These are phyloP conservation scores for Microcera coccophila DNA, from an alignment of 2,329 filamentous ascomycete species.

Conservation along the genomic window DNA sequence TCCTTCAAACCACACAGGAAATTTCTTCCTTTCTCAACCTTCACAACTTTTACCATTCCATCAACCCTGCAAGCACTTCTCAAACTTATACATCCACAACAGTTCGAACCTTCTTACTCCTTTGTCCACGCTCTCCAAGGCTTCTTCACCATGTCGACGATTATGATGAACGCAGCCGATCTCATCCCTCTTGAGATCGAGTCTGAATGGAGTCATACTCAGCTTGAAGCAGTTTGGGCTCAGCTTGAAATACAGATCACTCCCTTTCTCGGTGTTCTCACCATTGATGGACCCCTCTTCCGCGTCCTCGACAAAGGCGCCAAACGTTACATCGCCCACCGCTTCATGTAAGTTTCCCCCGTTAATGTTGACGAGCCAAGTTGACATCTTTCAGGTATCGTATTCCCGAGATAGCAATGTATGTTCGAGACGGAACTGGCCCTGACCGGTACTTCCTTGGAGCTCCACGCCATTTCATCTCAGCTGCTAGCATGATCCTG, in stretches of 20 bases:
- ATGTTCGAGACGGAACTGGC: constrained; percentile 24
- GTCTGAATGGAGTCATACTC: constrained; percentile 4
- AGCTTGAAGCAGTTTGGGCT: constrained; percentile 16
- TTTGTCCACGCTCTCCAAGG: not conserved
- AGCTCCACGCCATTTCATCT: constrained; percentile 22
- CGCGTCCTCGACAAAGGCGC: constrained; percentile 16
- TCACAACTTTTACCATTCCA: not conserved
- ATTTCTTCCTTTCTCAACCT: not conserved
- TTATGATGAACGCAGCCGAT: too few relatives aligned
- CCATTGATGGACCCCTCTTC: constrained; percentile 15
- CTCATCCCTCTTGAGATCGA: not conserved
- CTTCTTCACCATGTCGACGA: too few relatives aligned
- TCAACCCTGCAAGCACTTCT: too few relatives aligned
- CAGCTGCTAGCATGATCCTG: constrained; percentile 19
- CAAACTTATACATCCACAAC: too few relatives aligned
- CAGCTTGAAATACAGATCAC: constrained; percentile 10
- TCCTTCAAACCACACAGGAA: not conserved
- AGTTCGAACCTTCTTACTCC: not conserved
- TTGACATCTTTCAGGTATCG: constrained; percentile 14
- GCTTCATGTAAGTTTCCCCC: constrained; percentile 22
- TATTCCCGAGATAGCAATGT: constrained; percentile 24
- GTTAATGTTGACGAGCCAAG: constrained; percentile 3
- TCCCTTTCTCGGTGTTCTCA: constrained; percentile 14
- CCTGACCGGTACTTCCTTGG: constrained; percentile 26
- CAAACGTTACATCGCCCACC: constrained; percentile 19